phyloP scores from a whole-genome alignment of 345 rosid genomes.

The Pelargonium nanum region DNA sequence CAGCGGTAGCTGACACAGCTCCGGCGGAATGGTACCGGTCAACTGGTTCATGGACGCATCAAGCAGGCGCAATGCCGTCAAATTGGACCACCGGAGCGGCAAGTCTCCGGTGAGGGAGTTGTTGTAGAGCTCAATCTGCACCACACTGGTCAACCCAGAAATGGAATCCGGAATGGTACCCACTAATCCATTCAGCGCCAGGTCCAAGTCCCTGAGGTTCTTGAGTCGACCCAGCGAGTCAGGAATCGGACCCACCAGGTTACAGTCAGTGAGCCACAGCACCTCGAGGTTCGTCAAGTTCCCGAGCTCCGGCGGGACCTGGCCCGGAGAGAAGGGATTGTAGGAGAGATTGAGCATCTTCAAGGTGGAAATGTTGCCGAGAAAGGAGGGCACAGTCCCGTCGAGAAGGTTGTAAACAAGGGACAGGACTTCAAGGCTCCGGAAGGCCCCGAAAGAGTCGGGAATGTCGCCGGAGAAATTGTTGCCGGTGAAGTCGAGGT shows the following conservation, averaged over 20 bases:
- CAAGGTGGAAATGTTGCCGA: slow-evolving; percentile 56
- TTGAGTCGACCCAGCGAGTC: slow-evolving; percentile 66
- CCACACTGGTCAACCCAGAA: slow-evolving; percentile 44
- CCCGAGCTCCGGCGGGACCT: slow-evolving; percentile 80
- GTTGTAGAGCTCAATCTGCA: slow-evolving; percentile 92
- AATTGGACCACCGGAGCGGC: slow-evolving; percentile 51
- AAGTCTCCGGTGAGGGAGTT: slow-evolving; percentile 72
- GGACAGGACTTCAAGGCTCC: slow-evolving; percentile 70
- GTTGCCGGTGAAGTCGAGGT: slow-evolving; percentile 68
- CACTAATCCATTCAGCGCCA: slow-evolving; percentile 53
- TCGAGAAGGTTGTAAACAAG: slow-evolving; percentile 66
- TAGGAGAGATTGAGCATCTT: slow-evolving; percentile 77
- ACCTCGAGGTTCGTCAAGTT: slow-evolving; percentile 69
- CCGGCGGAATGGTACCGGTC: slow-evolving; percentile 63
- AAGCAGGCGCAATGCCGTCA: slow-evolving; percentile 51
- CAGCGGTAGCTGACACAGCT: slow-evolving; percentile 56
- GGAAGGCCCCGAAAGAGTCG: slow-evolving; percentile 46
- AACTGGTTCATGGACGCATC: slow-evolving; percentile 86
- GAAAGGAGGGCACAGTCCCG: slow-evolving; percentile 51
- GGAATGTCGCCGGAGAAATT: slow-evolving; percentile 90
- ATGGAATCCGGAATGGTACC: slow-evolving; percentile 70
- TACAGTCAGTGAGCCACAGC: slow-evolving; percentile 86
- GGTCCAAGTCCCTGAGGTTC: slow-evolving; percentile 67
- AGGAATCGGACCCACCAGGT: slow-evolving; percentile 72
- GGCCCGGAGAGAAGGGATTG: slow-evolving; percentile 69